phyloP scores from a whole-genome alignment of 2,329 filamentous ascomycete genomes.

The Eutypa lata region DNA sequence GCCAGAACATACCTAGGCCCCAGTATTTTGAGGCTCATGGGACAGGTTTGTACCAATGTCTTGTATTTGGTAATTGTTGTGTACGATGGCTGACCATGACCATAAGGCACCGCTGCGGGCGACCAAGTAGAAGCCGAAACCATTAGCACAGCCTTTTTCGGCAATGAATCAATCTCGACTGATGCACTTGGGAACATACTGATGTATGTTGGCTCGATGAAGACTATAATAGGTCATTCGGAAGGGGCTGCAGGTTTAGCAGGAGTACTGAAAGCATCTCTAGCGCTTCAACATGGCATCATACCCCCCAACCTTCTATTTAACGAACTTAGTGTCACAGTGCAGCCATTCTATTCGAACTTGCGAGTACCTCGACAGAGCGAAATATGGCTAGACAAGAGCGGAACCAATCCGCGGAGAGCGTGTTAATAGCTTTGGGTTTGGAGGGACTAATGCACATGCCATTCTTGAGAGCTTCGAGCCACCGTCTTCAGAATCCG shows the following conservation, averaged over 20 bases:
- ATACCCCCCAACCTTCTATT: conserved; percentile 31
- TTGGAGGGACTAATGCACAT: conserved; percentile 25
- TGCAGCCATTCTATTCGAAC: conserved; percentile 21
- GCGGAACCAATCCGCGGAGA: background rate
- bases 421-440: conserved; percentile 23
- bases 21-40: conserved; percentile 30
- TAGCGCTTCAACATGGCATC: conserved; percentile 12
- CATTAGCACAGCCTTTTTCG: conserved; percentile 13
- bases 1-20: conserved; percentile 8
- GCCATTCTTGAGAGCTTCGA: conserved; percentile 16
- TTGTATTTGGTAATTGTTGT: background rate
- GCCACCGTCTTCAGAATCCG: background rate
- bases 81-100: too few relatives aligned
- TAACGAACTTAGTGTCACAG: conserved; percentile 21
- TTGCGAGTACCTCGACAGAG: conserved; percentile 10
- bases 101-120: conserved; percentile 19
- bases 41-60: conserved; percentile 9
- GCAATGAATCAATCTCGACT: background rate
- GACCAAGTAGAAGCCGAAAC: conserved; percentile 23
- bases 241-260: conserved; percentile 27
- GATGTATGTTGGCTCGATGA: conserved; percentile 5
- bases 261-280: conserved; percentile 21
- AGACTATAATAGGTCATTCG: conserved; percentile 26
- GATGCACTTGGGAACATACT: background rate
- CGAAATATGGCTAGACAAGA: conserved; percentile 13